phyloP scores from a whole-genome alignment of 148 eudicot species.

The Rhododendron ferrugineum region DNA sequence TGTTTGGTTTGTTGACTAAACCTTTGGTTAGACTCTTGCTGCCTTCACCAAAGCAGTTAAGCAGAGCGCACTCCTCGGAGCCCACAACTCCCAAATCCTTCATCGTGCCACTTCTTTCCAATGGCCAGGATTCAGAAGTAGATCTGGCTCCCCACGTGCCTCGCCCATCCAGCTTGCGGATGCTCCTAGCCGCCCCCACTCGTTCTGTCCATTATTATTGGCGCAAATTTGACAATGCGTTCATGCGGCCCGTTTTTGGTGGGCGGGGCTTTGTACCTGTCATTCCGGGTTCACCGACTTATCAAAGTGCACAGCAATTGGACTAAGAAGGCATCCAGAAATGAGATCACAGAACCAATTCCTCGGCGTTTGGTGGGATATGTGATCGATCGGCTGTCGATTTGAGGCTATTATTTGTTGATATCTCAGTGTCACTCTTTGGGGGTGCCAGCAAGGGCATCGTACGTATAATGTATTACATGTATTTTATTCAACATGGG shows the following conservation, averaged over 20 bases:
- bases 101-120: conserved; percentile 45
- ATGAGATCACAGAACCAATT: background rate
- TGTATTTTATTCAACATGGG: background rate
- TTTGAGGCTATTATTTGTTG: background rate
- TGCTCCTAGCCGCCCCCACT: conserved; percentile 52
- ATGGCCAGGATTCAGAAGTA: conserved; percentile 39
- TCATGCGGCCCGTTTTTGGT: conserved; percentile 87
- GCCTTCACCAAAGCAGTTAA: conserved; percentile 33
- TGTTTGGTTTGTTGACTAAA: conserved; percentile 73
- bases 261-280: conserved; percentile 85
- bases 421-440: background rate
- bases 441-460: background rate
- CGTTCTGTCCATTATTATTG: conserved; percentile 71
- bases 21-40: conserved; percentile 51
- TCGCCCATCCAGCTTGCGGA: conserved; percentile 59
- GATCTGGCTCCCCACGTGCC: conserved; percentile 22
- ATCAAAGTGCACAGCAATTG: conserved; percentile 31
- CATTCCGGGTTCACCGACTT: conserved; percentile 71
- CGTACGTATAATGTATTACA: background rate
- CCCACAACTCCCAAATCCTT: conserved; percentile 51
- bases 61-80: conserved; percentile 32
- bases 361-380: background rate
- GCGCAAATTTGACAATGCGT: conserved; percentile 72
- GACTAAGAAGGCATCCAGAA: background rate
- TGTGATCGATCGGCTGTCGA: background rate